Evolutionary conservation across 2,329 filamentous ascomycete genomes (phyloP).

Genomic region (Fusarium agapanthi): DNA sequence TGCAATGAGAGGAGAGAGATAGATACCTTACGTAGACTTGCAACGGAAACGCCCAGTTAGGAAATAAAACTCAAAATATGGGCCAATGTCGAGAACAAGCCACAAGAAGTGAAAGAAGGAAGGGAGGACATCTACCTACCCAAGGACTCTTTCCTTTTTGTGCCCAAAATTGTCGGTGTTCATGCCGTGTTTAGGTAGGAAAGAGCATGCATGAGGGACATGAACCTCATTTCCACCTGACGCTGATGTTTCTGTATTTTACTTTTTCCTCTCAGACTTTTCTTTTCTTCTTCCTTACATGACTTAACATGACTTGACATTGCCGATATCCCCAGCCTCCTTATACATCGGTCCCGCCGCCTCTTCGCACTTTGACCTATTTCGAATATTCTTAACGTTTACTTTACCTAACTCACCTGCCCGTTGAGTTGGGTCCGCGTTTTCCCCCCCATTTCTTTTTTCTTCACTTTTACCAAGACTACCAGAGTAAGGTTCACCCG

Average conservation of each 20-base stretch:
- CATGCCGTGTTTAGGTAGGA: background rate
- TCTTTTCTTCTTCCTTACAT: conserved; percentile 1
- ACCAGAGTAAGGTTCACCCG: background rate
- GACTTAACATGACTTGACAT: background rate
- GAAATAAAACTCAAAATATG: conserved; percentile 2
- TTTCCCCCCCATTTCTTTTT: too few species aligned
- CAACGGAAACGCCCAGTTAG: conserved; percentile 11
- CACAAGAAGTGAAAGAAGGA: background rate
- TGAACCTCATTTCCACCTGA: conserved; percentile 34
- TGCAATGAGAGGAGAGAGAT: conserved; percentile 1
- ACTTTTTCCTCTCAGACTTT: conserved; percentile 7
- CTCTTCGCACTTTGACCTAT: conserved; percentile 17
- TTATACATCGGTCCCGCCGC: conserved; percentile 19
- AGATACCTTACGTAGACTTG: conserved; percentile 7
- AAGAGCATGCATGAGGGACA: conserved; percentile 4
- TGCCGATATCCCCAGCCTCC: conserved; percentile 16
- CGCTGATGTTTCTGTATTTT: conserved; percentile 19
- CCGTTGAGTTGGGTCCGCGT: conserved; percentile 3
- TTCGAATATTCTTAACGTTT: background rate
- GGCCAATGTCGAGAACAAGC: background rate
- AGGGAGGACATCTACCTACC: background rate
- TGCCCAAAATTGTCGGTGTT: background rate
- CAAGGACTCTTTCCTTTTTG: conserved; percentile 1
- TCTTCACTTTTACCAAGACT: background rate
- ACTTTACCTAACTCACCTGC: background rate